phyloP scores from a whole-genome alignment of 192 early-diverging fungal genomes.

The Lobulomyces angularis region DNA sequence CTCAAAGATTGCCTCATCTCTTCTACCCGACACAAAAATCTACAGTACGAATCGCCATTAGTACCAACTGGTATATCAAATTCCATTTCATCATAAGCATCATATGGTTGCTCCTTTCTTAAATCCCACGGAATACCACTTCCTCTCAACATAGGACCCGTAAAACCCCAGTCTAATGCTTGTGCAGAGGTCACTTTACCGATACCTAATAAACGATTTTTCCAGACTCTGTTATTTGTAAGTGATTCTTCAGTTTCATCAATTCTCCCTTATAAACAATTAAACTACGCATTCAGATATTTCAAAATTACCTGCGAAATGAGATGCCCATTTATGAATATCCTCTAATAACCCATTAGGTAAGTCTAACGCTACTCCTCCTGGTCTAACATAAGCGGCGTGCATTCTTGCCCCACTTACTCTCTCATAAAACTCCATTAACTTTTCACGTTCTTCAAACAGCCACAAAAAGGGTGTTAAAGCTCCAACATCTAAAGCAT shows the following conservation, averaged over 20 bases:
- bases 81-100: constrained; percentile 87
- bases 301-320: constrained; percentile 76
- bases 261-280: too few relatives aligned
- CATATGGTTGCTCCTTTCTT: constrained; percentile 85
- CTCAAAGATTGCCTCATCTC: constrained; percentile 96
- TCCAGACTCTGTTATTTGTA: constrained; percentile 91
- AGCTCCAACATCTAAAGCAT: constrained; percentile 96
- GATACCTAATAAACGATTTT: constrained; percentile 69
- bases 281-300: too few relatives aligned
- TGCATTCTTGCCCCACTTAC: constrained; percentile 97
- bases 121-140: constrained; percentile 89
- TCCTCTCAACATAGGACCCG: constrained; percentile 90
- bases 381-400: constrained; percentile 90
- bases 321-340: constrained; percentile 86
- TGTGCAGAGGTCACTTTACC: constrained; percentile 78
- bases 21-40: constrained; percentile 93
- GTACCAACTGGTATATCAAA: constrained; percentile 94
- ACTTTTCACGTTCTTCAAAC: constrained; percentile 98
- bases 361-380: constrained; percentile 86
- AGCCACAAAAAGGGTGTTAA: constrained; percentile 97
- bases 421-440: constrained; percentile 99
- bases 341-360: constrained; percentile 90
- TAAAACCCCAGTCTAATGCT: constrained; percentile 83
- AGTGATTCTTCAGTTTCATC: constrained; percentile 93
- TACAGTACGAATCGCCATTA: constrained; percentile 84